Evolutionary conservation across 208 protist genomes (phyloP), one percentile per base, ranked within the genome.

Genomic region (Trypanosoma grayi): DNA sequence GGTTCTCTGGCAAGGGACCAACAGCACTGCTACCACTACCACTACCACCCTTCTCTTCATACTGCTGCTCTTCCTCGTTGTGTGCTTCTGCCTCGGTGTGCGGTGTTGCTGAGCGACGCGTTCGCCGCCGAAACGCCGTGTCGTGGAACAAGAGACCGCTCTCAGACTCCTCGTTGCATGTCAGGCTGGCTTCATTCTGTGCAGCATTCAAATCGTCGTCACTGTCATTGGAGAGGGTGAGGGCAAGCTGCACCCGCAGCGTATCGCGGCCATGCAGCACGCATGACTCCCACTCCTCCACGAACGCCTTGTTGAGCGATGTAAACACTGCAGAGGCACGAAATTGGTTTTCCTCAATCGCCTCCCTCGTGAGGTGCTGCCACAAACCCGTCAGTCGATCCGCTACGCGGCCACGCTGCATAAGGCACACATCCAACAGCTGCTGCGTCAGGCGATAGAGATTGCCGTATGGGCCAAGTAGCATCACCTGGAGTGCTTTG

Each of bases 401-500:
- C 25, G 84, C 84, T 7, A 72, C 59, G 20, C 69, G 60, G 8
- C 69, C 58, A 30, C 55, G 63, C 62, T 94, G 87, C 77, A 94
- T 65, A 30, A 94, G 62, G 33, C 81, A 85, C 25, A 91, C 82
- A 66, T 87, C 77, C 4, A 85, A 53, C 22, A 90, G 60, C 43
- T 87, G 79, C 10, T 62, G 68, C 11, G 69, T 66, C 50, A 90
- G 52, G 9, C 77, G 66, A 72, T 81, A 76, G 37, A 90, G 75
- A 13, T 66, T 63, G 56, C 87, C 87, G 58, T 88, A 83, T 10
- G 84, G 81, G 1, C 79, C 81, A 22, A 92, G 73, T 8, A 94
- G 67, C 31, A 79, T 75, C 22, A 94, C 60, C 59, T 94, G 87
- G 58, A 94, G 73, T 10, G 87, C 87, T 61, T 92, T 91, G 64